phyloP scores from a whole-genome alignment of 2,329 filamentous ascomycete genomes.

The Ophiognomonia clavigignenti-juglandacearum region DNA sequence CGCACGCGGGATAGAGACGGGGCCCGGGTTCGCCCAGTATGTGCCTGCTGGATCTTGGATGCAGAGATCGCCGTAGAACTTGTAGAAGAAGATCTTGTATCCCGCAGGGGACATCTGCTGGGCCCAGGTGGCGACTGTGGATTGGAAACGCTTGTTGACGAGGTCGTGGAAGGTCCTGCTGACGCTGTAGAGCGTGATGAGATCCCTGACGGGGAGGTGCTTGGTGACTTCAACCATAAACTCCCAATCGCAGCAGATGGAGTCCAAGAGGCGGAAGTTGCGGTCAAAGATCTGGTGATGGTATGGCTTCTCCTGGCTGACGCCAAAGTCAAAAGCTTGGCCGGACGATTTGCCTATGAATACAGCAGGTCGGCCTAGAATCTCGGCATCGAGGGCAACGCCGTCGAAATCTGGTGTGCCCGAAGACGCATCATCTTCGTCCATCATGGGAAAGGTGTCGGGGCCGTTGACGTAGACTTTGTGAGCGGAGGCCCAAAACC shows the following conservation, averaged over 20 bases:
- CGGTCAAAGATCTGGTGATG: background rate
- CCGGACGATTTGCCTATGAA: constrained; percentile 8
- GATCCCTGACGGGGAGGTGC: constrained; percentile 47
- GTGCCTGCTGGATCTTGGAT: constrained; percentile 53
- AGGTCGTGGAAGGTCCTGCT: constrained; percentile 58
- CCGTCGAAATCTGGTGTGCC: background rate
- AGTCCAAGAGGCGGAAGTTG: constrained; percentile 37
- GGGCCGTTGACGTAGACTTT: constrained; percentile 9
- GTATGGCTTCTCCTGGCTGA: background rate
- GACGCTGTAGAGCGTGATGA: constrained; percentile 61
- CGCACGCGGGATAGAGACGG: constrained; percentile 4
- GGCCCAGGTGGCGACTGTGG: constrained; percentile 53
- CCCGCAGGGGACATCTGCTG: constrained; percentile 49
- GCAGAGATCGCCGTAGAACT: constrained; percentile 51
- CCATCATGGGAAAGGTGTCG: background rate
- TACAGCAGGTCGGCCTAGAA: constrained; percentile 4
- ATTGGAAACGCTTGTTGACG: constrained; percentile 54
- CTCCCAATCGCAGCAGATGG: constrained; percentile 40
- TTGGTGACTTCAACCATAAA: constrained; percentile 51
- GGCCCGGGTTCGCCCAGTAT: constrained; percentile 21
- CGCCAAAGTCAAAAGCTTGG: background rate
- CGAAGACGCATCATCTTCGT: background rate
- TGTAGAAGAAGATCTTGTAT: constrained; percentile 54
- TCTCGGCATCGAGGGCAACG: constrained; percentile 5
- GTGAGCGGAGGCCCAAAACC: constrained; percentile 2